Conservation (phyloP, 495 filamentous ascomycete genomes). For the Apodospora peruviana region DNA sequence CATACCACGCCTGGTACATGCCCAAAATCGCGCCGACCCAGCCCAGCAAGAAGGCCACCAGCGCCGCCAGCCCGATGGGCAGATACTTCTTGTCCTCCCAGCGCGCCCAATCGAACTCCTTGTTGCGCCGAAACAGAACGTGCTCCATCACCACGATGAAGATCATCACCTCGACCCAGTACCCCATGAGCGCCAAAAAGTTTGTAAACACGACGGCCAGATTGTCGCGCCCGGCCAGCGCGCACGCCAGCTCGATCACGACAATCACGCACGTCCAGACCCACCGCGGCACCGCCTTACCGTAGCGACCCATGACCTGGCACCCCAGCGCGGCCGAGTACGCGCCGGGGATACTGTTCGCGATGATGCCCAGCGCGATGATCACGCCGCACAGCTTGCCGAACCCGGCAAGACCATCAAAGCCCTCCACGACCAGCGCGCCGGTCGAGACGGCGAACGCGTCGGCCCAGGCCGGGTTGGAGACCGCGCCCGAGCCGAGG, state of each 20-base stretch:
- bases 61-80: conserved; percentile 57
- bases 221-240: conserved; percentile 55
- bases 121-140: conserved; percentile 51
- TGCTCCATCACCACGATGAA: conserved; percentile 60
- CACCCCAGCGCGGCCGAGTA: conserved; percentile 68
- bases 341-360: conserved; percentile 64
- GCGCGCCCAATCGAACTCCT: conserved; percentile 53
- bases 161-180: conserved; percentile 65
- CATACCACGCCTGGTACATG: conserved; percentile 66
- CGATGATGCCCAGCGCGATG: conserved; percentile 64
- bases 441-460: conserved; percentile 57
- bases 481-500: conserved; percentile 54
- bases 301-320: conserved; percentile 56
- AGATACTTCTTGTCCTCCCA: conserved; percentile 57
- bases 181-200: conserved; percentile 69
- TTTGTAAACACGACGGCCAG: conserved; percentile 64
- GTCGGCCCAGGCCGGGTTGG: conserved; percentile 43
- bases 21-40: conserved; percentile 66
- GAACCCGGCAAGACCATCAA: conserved; percentile 56
- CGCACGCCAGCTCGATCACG: conserved; percentile 58
- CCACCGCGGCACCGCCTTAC: conserved; percentile 52
- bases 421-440: conserved; percentile 63
- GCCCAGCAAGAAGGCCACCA: conserved; percentile 59
- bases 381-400: conserved; percentile 70
- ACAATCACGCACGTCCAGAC: conserved; percentile 58